phyloP scores from a whole-genome alignment of 2,329 filamentous ascomycete species.

The Microsporum ferrugineum region DNA sequence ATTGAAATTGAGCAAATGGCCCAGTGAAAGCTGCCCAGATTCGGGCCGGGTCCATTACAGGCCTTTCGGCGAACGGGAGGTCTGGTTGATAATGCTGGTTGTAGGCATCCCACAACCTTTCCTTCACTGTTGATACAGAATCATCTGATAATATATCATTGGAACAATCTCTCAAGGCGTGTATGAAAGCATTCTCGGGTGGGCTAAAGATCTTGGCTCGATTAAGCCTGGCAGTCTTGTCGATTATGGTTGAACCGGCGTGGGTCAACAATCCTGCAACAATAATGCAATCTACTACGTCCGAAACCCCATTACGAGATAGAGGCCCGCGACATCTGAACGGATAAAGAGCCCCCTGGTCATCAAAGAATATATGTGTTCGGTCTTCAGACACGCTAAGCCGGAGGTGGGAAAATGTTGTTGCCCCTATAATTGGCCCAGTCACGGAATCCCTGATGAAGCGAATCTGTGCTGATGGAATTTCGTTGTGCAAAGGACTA shows the following conservation, averaged over 20 bases:
- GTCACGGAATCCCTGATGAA: neutral
- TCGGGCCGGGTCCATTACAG: neutral
- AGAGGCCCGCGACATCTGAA: constrained; percentile 26
- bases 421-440: neutral
- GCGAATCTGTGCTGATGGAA: neutral
- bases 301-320: constrained; percentile 16
- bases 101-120: neutral
- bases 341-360: constrained; percentile 15
- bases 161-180: constrained; percentile 2
- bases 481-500: neutral
- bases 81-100: neutral
- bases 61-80: neutral
- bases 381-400: constrained; percentile 11
- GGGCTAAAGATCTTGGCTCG: neutral
- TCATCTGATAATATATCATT: constrained; percentile 7
- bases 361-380: constrained; percentile 14
- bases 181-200: constrained; percentile 6
- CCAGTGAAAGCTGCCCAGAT: constrained; percentile 7
- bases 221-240: constrained; percentile 14
- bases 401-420: constrained; percentile 12
- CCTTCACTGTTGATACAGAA: neutral
- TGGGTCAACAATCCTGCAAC: constrained; percentile 28
- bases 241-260: constrained; percentile 26
- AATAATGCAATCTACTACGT: constrained; percentile 24
- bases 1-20: constrained; percentile 9